These are phyloP conservation scores for Canavalia gladiata DNA, from an alignment of 306 rosid genomes.

Conservation along the genomic window DNA sequence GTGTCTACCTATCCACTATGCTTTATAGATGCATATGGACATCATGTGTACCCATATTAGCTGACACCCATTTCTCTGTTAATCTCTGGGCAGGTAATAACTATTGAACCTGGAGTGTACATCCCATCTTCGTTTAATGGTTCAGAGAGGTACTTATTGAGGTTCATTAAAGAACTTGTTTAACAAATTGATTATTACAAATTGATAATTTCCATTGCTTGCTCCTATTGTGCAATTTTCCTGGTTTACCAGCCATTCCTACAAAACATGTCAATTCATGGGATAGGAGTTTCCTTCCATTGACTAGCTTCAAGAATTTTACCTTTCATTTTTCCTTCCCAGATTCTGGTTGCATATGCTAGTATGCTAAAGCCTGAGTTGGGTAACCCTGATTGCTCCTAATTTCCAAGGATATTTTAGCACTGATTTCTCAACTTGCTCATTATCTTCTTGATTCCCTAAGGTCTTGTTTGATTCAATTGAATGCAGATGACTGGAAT, in stretches of 20 bases:
- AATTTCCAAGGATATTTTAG: constrained; percentile 35
- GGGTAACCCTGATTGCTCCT: constrained; percentile 21
- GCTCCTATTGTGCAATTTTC: constrained; percentile 36
- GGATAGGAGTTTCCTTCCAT: constrained; percentile 29
- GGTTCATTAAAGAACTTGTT: constrained; percentile 36
- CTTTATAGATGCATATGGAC: constrained; percentile 23
- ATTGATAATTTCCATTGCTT: constrained; percentile 36
- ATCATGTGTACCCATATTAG: constrained; percentile 11
- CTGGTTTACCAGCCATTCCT: constrained; percentile 21
- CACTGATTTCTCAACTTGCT: constrained; percentile 30
- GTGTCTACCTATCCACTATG: neutral
- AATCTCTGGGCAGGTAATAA: constrained; percentile 72
- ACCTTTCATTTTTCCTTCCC: neutral
- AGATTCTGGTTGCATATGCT: constrained; percentile 36
- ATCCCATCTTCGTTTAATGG: constrained; percentile 73
- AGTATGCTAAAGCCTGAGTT: constrained; percentile 27
- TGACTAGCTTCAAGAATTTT: constrained; percentile 34
- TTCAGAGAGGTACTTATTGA: constrained; percentile 69
- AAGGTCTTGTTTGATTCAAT: constrained; percentile 18
- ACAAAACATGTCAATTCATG: constrained; percentile 14
- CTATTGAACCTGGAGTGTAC: constrained; percentile 95
- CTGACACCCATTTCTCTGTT: constrained; percentile 28
- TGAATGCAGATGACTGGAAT: constrained; percentile 7
- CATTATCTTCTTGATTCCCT: constrained; percentile 20
- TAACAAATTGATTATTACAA: constrained; percentile 39